phyloP scores from a whole-genome alignment of 768 basidiomycete genomes.

The Artomyces pyxidatus region DNA sequence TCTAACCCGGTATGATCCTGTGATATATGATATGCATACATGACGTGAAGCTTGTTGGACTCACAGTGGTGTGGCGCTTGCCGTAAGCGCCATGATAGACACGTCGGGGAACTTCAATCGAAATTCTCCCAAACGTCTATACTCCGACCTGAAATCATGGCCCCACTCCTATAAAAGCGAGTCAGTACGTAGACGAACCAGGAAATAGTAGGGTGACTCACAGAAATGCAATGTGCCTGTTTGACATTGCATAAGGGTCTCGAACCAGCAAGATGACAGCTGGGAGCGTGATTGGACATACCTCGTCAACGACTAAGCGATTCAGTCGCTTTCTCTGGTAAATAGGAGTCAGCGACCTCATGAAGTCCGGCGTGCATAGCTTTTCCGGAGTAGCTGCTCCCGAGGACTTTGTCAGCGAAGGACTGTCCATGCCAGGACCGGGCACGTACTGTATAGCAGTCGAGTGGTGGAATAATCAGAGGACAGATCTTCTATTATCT shows the following conservation, averaged over 20 bases:
- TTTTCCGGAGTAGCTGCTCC: slow-evolving; percentile 75
- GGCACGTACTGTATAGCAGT: slow-evolving; percentile 59
- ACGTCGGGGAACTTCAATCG: slow-evolving; percentile 56
- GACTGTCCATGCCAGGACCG: background rate
- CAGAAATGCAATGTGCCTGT: slow-evolving; percentile 80
- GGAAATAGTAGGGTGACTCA: slow-evolving; percentile 22
- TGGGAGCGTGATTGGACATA: slow-evolving; percentile 22
- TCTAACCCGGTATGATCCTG: slow-evolving; percentile 29
- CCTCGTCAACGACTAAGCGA: slow-evolving; percentile 78
- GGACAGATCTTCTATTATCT: slow-evolving; percentile 58
- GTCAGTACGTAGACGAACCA: background rate
- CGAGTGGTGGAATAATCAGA: slow-evolving; percentile 51
- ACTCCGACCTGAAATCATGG: slow-evolving; percentile 71
- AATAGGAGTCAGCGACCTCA: slow-evolving; percentile 38
- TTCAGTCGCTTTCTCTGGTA: slow-evolving; percentile 54
- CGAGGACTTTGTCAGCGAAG: no score
- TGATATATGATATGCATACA: slow-evolving; percentile 1
- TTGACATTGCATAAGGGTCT: background rate
- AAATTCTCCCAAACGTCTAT: slow-evolving; percentile 64
- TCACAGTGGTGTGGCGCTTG: slow-evolving; percentile 68
- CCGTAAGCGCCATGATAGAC: slow-evolving; percentile 84
- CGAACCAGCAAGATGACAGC: background rate
- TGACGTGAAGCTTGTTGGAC: slow-evolving; percentile 13
- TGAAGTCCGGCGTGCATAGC: slow-evolving; percentile 47
- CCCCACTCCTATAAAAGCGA: slow-evolving; percentile 67